Percentiles rank a stretch among this genome's conserved stretches.
Evolutionary conservation across 805 yeast species (phyloP).

Genomic region (Sugiyamaella lignohabitans): DNA sequence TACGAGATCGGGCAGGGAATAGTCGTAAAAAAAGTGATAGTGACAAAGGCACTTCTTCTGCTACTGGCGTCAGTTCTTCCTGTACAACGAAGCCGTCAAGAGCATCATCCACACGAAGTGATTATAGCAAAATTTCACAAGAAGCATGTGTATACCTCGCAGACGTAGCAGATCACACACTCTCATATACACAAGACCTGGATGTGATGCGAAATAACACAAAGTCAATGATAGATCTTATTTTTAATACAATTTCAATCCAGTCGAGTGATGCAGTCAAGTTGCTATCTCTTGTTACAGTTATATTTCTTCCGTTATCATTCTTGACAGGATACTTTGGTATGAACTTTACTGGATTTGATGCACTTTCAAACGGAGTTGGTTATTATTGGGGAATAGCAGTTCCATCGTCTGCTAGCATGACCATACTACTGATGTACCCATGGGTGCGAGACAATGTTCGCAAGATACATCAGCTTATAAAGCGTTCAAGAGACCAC

Average conservation of each 20-base stretch:
- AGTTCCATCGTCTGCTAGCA: conserved; percentile 31
- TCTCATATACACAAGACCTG: conserved; percentile 46
- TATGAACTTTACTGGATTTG: conserved; percentile 45
- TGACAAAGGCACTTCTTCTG: background rate
- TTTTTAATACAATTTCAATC: conserved; percentile 52
- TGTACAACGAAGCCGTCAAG: background rate
- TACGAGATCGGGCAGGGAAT: conserved; percentile 36
- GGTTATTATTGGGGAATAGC: conserved; percentile 45
- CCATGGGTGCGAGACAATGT: conserved; percentile 20
- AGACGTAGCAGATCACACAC: conserved; percentile 52
- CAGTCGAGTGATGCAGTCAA: conserved; percentile 51
- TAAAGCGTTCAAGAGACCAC: background rate
- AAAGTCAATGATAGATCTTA: conserved; percentile 44
- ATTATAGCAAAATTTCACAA: conserved; percentile 33
- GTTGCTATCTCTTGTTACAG: conserved; percentile 49
- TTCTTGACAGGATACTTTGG: conserved; percentile 60
- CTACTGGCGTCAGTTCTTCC: background rate
- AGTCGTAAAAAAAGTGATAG: background rate
- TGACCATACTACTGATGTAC: conserved; percentile 28
- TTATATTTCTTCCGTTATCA: conserved; percentile 51
- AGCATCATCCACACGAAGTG: conserved; percentile 1
- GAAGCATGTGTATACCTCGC: conserved; percentile 43
- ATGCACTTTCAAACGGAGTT: conserved; percentile 35
- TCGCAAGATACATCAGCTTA: conserved; percentile 9
- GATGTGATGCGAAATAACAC: conserved; percentile 49